Evolutionary conservation across 2,329 filamentous ascomycete species (phyloP).

Genomic region (Aspergillus ibericus): DNA sequence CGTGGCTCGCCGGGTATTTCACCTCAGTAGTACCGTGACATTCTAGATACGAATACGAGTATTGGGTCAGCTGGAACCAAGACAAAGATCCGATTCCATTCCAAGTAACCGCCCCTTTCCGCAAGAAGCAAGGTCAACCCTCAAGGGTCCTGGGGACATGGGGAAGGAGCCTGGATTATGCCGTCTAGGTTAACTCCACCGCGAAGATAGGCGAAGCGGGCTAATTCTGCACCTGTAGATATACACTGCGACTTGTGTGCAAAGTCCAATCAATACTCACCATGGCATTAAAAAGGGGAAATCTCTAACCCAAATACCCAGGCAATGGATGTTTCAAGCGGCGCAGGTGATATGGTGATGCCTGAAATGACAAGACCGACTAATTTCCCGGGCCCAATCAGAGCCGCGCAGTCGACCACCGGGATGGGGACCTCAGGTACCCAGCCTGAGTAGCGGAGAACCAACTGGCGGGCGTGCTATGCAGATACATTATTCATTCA

Average conservation of each 20-base stretch:
- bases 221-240: background rate
- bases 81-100: background rate
- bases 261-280: background rate
- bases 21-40: background rate
- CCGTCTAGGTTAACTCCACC: background rate
- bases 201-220: too few species aligned
- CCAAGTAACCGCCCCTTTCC: background rate
- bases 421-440: slow-evolving; percentile 4
- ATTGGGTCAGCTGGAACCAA: background rate
- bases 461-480: background rate
- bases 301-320: background rate
- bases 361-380: slow-evolving; percentile 7
- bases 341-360: background rate
- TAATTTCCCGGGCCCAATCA: slow-evolving; percentile 4
- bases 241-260: too few species aligned
- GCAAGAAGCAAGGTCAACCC: background rate
- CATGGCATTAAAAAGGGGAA: background rate
- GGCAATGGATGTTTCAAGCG: background rate
- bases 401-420: background rate
- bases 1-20: too few species aligned
- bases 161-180: too few species aligned
- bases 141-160: too few species aligned
- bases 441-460: slow-evolving; percentile 3
- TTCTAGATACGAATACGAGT: background rate
- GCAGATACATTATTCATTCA: slow-evolving; percentile 5